A percentile compares a stretch with the other conserved stretches of the same genome.
Evolutionary conservation across 129 eudicot species (phyloP).

Genomic region (Apium graveolens): DNA sequence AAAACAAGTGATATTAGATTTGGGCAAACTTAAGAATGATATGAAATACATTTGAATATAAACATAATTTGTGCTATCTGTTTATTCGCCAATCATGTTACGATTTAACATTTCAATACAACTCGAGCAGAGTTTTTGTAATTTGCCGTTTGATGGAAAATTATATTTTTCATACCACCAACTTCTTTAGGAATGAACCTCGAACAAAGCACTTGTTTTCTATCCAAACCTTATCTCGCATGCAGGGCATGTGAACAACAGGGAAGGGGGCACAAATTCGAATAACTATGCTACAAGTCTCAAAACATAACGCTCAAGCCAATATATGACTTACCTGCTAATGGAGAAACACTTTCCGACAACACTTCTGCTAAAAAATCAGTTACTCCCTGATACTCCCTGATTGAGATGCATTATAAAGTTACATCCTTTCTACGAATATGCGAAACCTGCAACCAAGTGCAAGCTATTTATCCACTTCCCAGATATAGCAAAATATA

Average conservation of each 20-base stretch:
- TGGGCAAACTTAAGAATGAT: no score
- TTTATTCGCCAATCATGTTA: no score
- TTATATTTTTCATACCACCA: no score
- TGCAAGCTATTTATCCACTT: background rate
- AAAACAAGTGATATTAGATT: no score
- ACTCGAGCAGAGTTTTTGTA: no score
- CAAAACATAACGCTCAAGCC: background rate
- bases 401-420: background rate
- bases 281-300: background rate
- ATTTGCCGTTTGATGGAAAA: no score
- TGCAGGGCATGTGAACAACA: background rate
- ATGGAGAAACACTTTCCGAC: background rate
- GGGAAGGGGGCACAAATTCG: background rate
- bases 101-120: no score
- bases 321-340: background rate
- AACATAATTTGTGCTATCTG: no score
- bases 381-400: no score
- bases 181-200: background rate
- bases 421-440: background rate
- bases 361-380: background rate
- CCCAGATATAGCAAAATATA: background rate
- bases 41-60: no score
- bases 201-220: background rate
- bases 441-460: background rate
- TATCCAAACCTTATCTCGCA: no score